Base-by-base conservation (phyloP, 2,329 filamentous ascomycete genomes). In the Ceratocystis variospora region DNA sequence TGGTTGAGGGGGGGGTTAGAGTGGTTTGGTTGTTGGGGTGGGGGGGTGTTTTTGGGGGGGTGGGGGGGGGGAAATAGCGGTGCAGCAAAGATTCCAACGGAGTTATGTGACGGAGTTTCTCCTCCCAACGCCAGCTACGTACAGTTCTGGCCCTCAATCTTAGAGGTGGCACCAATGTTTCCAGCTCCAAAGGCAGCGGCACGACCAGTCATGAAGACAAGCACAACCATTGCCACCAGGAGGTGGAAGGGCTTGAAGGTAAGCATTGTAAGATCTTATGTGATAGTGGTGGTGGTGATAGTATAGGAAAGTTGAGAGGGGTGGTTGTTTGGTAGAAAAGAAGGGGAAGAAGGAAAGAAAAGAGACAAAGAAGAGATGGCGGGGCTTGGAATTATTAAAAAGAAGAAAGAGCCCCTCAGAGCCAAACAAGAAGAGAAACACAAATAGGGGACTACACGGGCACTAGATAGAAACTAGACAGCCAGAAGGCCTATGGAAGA, bases 81-180 rank as follows among this genome's bases (percentile, higher is more conserved):
- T 25, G 19, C 22, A 22, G 37, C 44, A 12, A 63, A 19, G 62
- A 19, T n/a, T 15, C 33, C 15, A 48, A 48, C 4, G 37, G 37
- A 41, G 37, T 41, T 41, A 15, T 41, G 37, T 41, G 15, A 41
- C 37, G 37, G 10, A 41, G 12, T 41, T 41, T 41, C 37, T 41
- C 37, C 37, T 41, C 3, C 37, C 37, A 41, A 41, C 37, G 12
- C 37, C 37, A 41, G 37, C 37, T 41, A 41, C 83, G 69, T 72
- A 87, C 85, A 96, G 75, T 95, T 95, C 74, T 89, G 82, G 70
- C 90, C 90, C 75, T 94, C 89, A 64, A 95, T 81, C 74, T 86
- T 87, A 73, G 89, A 88, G 68, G 90, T 82, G 67, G 87, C 85
- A 53, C 88, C 89, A 74, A 96, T 94, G 76, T 95, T 95, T 69